Evolutionary conservation across 257 asterid genomes (phyloP).

Genomic region (Lantana camara): DNA sequence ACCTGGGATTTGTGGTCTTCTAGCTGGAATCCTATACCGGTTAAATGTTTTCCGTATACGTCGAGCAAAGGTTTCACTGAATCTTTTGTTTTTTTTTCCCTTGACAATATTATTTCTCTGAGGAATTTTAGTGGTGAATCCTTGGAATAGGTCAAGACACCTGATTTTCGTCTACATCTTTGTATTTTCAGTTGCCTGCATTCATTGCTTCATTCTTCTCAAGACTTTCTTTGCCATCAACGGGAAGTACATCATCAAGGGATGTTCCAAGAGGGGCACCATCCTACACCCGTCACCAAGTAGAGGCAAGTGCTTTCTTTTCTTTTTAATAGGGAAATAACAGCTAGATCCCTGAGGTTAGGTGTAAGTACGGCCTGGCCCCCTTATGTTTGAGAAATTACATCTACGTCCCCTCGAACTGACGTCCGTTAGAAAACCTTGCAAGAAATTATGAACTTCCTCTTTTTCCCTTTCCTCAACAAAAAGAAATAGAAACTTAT

Average conservation of each 20-base stretch:
- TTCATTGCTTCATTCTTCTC: conserved; percentile 73
- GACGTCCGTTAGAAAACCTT: too few species aligned
- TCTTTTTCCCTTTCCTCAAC: too few species aligned
- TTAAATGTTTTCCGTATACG: conserved; percentile 69
- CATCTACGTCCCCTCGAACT: too few species aligned
- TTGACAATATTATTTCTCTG: too few species aligned
- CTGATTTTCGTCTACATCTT: conserved; percentile 27
- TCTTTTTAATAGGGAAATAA: too few species aligned
- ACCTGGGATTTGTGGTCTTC: conserved; percentile 95
- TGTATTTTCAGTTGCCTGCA: conserved; percentile 74
- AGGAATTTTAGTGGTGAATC: too few species aligned
- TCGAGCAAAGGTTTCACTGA: conserved; percentile 66
- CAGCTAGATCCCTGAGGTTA: too few species aligned
- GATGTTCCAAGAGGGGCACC: conserved; percentile 59
- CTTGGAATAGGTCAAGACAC: conserved; percentile 2
- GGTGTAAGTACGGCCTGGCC: too few species aligned
- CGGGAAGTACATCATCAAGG: conserved; percentile 65
- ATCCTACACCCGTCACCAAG: conserved; percentile 48
- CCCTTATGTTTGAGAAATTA: too few species aligned
- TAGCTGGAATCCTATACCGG: conserved; percentile 90
- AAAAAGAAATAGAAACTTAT: too few species aligned
- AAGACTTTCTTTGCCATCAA: conserved; percentile 71
- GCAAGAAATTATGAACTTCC: too few species aligned
- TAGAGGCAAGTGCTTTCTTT: conserved; percentile 47
- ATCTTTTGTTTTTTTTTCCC: conserved; percentile 5